Base-by-base conservation (phyloP, 106 monocot species). In the Dendrobium nobile region DNA sequence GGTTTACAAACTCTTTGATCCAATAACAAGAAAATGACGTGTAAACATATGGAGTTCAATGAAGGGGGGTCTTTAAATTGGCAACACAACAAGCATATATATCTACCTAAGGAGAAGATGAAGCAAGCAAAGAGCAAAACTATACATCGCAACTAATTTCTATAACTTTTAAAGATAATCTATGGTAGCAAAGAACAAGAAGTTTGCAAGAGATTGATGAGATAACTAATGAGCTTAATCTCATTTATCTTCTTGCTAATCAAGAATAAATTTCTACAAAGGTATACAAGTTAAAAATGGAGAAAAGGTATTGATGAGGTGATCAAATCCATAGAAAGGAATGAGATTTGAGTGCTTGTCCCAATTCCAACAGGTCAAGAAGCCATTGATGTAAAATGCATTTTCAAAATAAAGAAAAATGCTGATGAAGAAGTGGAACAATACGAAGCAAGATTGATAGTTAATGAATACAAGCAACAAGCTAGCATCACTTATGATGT, bases 361-460 rank as follows among this genome's bases (percentile, higher is more conserved):
- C 9, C 33, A 37, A 33, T 40, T 27, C 17, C 48, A 54, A 28
- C 9, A 27, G 16, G 9, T 2, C 9, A 54, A 5, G 6, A 65
- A n/a, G 20, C 26, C 22, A 65, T 65, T 1, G 4, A 51, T 13
- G 51, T 65, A 4, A 65, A 65, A 22, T 65, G 22, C 64, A 65
- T 76, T 43, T 76, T 20, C 22, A 76, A 24, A 76, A 47, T 24
- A 9, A 76, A 76, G 22, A 76, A 76, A 20, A 76, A 76, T 47
- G 47, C 45, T 19, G 2, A 48, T 10, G 44, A 45, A 47, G 75
- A 75, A 9, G 8, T 45, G 5, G 47, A 47, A 44, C 17, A 47
- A 20, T 47, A 47, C 75, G 7, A 47, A 47, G 75, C 47, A 76
- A 76, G 47, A 47, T 47, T 76, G 44, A 10, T 11, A 13, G 47